Base-by-base conservation (phyloP, 1,139 yeast species). In the Yarrowia galli region DNA sequence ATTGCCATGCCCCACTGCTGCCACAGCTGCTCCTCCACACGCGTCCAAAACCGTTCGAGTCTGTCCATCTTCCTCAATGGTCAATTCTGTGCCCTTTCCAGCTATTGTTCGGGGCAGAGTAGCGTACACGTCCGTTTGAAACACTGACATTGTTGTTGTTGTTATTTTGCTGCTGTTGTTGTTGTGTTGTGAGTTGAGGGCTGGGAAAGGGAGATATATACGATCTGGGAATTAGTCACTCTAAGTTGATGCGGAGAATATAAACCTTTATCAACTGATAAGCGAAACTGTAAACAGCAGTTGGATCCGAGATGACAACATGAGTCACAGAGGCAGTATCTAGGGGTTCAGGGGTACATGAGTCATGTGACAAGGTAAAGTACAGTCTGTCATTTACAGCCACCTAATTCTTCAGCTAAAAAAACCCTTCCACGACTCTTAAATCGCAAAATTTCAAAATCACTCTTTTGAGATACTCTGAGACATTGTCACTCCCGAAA, bases 21-120 rank as follows among this genome's bases (percentile, higher is more conserved):
- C 48, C 20, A 63, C 67, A 8, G 67, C 67, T 10, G 67, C 67
- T 20, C 67, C 67, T 38, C 67, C 67, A 40, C 67, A 63, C 16
- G 49, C 58, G 38, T 63, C 67, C 7, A 63, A 38, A 18, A 63
- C n/a, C 2, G 35, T 40, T 3, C 61, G 46, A 3, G 36, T 25
- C 16, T 38, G 15, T 25, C 61, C 61, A 38, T 54, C 61, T 5
- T 54, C 61, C 15, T 54, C 61, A 25, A 54, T 54, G 23, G 61
- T 54, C 46, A 54, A 25, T 40, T 40, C 36, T 1, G 61, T 25
- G 36, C 61, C 61, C 16, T 40, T 54, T 8, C 61, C 61, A 13
- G 48, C 36, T 23, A 54, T n/a, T 3, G 61, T 40, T 10, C 61
- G 46, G n/a, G 61, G 61, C n/a, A 54, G 9, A 25, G 48, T 54